These are phyloP conservation scores for Rehmannia glutinosa DNA, from an alignment of 257 asterid genomes.

Conservation along the genomic window DNA sequence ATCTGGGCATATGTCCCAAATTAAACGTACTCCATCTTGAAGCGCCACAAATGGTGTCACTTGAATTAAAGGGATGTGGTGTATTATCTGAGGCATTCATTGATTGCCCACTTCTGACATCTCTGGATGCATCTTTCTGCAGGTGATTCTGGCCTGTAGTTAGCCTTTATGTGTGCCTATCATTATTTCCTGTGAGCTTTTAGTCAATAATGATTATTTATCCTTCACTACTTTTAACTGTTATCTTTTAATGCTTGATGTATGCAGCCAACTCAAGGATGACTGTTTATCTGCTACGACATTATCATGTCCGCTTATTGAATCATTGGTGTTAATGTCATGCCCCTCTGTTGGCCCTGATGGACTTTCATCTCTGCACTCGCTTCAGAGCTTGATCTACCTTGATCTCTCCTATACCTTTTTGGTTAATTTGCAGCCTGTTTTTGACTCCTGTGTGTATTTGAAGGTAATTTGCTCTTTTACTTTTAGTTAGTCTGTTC, in stretches of 20 bases:
- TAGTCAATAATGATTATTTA: background rate
- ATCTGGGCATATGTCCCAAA: conserved; percentile 78
- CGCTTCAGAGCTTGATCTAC: conserved; percentile 55
- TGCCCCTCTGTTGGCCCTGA: conserved; percentile 62
- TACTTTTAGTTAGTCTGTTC: background rate
- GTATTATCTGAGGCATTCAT: conserved; percentile 64
- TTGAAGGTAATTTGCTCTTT: conserved; percentile 49
- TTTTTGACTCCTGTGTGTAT: conserved; percentile 50
- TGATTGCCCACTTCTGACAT: conserved; percentile 62
- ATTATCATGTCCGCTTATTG: conserved; percentile 57
- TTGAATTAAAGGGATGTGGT: conserved; percentile 83
- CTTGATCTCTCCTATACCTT: conserved; percentile 80
- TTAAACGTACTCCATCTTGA: conserved; percentile 53
- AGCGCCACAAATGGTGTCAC: conserved; percentile 66
- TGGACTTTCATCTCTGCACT: conserved; percentile 53
- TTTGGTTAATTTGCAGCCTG: conserved; percentile 59
- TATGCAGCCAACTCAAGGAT: conserved; percentile 70
- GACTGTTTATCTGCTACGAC: conserved; percentile 68
- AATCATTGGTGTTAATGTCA: conserved; percentile 68
- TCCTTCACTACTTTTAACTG: conserved; percentile 1
- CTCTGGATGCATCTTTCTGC: conserved; percentile 90
- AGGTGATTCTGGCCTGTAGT: no score
- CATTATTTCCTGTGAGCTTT: background rate
- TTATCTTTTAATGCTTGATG: background rate
- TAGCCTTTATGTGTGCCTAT: no score